Conservation (phyloP, 2,329 filamentous ascomycete genomes). For the Zymoseptoria ardabiliae region DNA sequence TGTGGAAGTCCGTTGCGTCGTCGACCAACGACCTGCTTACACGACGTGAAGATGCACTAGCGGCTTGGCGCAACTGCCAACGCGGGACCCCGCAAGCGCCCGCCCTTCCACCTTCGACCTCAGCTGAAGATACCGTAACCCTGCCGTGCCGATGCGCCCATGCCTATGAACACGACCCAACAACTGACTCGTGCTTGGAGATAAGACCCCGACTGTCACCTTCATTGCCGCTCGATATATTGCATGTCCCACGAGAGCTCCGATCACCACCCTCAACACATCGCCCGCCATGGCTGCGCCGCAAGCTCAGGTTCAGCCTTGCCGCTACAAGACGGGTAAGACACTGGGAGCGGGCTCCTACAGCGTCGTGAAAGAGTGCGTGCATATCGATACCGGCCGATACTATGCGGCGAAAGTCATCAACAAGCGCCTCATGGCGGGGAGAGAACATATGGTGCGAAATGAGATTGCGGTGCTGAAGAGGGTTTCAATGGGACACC, state of each 20-base stretch:
- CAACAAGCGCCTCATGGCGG: slow-evolving; percentile 96
- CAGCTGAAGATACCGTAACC: background rate
- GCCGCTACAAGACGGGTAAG: slow-evolving; percentile 97
- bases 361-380: slow-evolving; percentile 97
- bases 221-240: background rate
- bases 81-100: background rate
- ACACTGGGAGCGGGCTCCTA: slow-evolving; percentile 94
- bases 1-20: no score
- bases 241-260: background rate
- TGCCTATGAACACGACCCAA: background rate
- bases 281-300: slow-evolving; percentile 18
- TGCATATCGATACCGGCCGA: slow-evolving; percentile 93
- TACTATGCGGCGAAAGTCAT: slow-evolving; percentile 99
- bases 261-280: background rate
- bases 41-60: background rate
- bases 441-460: slow-evolving; percentile 96
- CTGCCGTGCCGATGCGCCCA: background rate
- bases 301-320: slow-evolving; percentile 70
- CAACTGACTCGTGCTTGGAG: background rate
- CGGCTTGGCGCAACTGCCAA: background rate
- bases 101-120: background rate
- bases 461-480: slow-evolving; percentile 98
- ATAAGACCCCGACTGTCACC: background rate
- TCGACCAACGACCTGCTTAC: background rate
- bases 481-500: slow-evolving; percentile 96